phyloP scores from a whole-genome alignment of 441 rosid genomes.

The Breynia disticha region DNA sequence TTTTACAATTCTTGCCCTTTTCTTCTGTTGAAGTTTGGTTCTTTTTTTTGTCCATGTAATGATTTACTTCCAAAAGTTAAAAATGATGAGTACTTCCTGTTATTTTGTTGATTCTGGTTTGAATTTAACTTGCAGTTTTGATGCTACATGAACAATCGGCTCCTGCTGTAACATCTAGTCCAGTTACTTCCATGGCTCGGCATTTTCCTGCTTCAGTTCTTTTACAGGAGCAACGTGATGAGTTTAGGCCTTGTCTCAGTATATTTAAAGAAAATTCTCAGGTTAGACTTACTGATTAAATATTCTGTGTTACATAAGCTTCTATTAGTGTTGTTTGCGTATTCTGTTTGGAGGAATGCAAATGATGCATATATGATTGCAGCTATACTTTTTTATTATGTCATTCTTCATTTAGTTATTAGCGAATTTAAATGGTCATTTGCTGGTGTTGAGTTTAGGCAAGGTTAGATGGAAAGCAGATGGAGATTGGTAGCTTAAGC shows the following conservation, averaged over 20 bases:
- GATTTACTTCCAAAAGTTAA: background rate
- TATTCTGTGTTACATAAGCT: too few relatives aligned
- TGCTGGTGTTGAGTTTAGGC: conserved; percentile 22
- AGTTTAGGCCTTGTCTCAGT: conserved; percentile 33
- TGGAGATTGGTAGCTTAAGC: conserved; percentile 22
- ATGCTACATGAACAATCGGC: conserved; percentile 51
- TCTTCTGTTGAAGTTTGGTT: too few relatives aligned
- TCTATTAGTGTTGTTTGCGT: background rate
- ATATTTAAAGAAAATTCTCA: conserved; percentile 44
- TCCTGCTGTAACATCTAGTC: conserved; percentile 36
- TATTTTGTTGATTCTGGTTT: background rate
- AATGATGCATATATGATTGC: background rate
- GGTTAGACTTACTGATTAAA: conserved; percentile 27
- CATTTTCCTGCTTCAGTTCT: conserved; percentile 65
- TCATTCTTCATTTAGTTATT: background rate
- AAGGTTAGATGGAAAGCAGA: conserved; percentile 30
- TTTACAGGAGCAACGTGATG: conserved; percentile 72
- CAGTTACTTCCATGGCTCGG: conserved; percentile 40
- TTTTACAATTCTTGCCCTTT: background rate
- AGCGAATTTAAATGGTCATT: conserved; percentile 8
- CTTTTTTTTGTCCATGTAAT: too few relatives aligned
- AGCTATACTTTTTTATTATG: conserved; percentile 1
- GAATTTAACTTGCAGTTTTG: conserved; percentile 31
- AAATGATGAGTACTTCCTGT: background rate
- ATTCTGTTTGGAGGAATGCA: background rate